A percentile compares a stretch with the other conserved stretches of the same genome.
Evolutionary conservation across 805 yeast species (phyloP).

Genomic region (Saccharomycopsis schoenii): DNA sequence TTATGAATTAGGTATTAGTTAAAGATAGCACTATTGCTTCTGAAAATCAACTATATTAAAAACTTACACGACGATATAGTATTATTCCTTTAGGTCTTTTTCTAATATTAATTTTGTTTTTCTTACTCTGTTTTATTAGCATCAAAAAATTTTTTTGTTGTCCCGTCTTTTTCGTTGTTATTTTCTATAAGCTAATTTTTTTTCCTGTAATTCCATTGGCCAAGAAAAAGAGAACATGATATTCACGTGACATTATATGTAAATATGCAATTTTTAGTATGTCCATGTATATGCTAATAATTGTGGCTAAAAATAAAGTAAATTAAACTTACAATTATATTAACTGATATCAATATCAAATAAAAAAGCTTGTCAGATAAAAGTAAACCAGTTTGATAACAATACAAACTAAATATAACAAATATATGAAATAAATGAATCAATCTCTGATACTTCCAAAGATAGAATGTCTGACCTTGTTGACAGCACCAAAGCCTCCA

Average conservation of each 20-base stretch:
- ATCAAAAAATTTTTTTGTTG: neutral
- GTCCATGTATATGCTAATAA: too few species aligned
- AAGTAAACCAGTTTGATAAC: too few species aligned
- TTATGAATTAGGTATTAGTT: neutral
- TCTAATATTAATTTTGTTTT: neutral
- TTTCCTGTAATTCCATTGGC: neutral
- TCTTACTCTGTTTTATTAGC: neutral
- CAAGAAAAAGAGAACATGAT: neutral
- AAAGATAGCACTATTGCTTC: neutral
- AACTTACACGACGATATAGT: neutral
- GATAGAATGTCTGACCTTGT: constrained; percentile 32
- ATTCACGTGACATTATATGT: neutral
- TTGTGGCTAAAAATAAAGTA: too few species aligned
- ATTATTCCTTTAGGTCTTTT: neutral
- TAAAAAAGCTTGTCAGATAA: too few species aligned
- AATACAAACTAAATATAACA: neutral
- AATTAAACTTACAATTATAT: too few species aligned
- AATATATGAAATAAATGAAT: neutral
- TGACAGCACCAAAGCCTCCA: constrained; percentile 25
- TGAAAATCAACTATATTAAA: neutral
- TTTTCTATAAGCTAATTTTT: neutral
- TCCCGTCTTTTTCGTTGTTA: neutral
- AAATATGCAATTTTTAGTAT: neutral
- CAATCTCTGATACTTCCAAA: constrained; percentile 25
- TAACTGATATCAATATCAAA: too few species aligned